Percentiles rank a stretch among this genome's conserved stretches.
These are phyloP conservation scores for Pseudognaphalium luteoalbum DNA, from an alignment of 129 eudicot genomes.

Conservation along the genomic window DNA sequence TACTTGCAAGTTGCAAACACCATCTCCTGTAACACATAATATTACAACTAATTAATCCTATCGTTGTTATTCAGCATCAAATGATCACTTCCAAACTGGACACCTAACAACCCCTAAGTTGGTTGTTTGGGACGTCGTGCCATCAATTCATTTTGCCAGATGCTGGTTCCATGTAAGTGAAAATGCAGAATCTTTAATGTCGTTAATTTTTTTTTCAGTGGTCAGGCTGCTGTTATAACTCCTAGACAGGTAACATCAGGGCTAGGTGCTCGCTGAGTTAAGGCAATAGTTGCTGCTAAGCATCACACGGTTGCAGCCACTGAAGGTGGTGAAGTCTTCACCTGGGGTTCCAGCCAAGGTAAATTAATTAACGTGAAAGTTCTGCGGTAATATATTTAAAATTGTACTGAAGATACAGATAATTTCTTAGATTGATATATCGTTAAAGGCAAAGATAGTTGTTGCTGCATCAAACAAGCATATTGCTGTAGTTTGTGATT, in stretches of 20 bases:
- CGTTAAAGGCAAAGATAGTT: not conserved
- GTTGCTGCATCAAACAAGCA: too few relatives aligned
- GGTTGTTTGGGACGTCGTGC: not conserved
- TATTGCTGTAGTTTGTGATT: not conserved
- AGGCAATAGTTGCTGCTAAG: constrained; percentile 89
- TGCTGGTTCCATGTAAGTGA: not conserved
- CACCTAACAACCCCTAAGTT: not conserved
- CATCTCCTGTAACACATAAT: not conserved
- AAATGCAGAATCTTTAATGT: too few relatives aligned
- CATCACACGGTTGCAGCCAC: constrained; percentile 96
- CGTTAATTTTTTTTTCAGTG: constrained; percentile 50
- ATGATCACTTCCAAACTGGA: not conserved
- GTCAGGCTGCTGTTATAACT: constrained; percentile 97
- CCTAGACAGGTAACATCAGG: constrained; percentile 54
- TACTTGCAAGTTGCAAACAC: too few relatives aligned
- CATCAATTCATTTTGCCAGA: not conserved
- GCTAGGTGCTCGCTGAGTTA: constrained; percentile 53
- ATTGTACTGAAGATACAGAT: not conserved
- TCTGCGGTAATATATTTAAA: constrained; percentile 5
- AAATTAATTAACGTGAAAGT: not conserved
- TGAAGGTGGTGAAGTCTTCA: constrained; percentile 90
- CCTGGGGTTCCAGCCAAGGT: constrained; percentile 99
- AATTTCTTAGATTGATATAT: too few relatives aligned
- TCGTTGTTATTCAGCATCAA: not conserved
- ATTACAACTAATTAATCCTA: not conserved